A percentile compares a stretch with the other conserved stretches of the same genome.
phyloP scores from a whole-genome alignment of 371 early-diverging fungal species.

The Mortierella sp. region DNA sequence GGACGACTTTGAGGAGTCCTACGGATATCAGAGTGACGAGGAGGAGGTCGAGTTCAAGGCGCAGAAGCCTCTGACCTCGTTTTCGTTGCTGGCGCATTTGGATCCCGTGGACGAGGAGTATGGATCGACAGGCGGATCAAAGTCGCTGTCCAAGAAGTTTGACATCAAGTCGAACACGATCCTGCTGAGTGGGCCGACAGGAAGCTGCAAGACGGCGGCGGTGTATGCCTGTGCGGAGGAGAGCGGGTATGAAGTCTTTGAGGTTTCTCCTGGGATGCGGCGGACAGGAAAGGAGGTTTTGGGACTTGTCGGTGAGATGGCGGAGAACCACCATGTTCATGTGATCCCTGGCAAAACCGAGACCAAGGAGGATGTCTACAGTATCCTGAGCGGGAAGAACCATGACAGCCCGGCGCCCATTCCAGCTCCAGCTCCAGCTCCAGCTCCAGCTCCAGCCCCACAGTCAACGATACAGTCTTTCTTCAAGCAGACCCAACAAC shows the following conservation, averaged over 20 bases:
- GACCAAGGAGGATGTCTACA: conserved; percentile 20
- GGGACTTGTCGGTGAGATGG: conserved; percentile 77
- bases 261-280: conserved; percentile 76
- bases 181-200: conserved; percentile 78
- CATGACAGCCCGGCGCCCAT: conserved; percentile 4
- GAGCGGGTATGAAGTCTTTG: conserved; percentile 80
- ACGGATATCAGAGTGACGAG: conserved; percentile 40
- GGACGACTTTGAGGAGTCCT: conserved; percentile 44
- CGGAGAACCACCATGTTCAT: conserved; percentile 73
- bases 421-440: not conserved
- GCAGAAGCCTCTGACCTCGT: conserved; percentile 27
- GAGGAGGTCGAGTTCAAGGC: conserved; percentile 28
- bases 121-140: not conserved
- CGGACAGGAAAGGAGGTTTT: conserved; percentile 82
- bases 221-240: conserved; percentile 83
- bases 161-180: conserved; percentile 68
- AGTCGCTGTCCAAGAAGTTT: conserved; percentile 31
- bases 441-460: conserved; percentile 6
- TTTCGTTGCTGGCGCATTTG: conserved; percentile 21
- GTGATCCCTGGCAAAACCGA: conserved; percentile 42
- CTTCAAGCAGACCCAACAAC: conserved; percentile 15
- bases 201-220: conserved; percentile 83
- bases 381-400: conserved; percentile 11
- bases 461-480: conserved; percentile 30
- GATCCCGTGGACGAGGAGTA: not conserved